Evolutionary conservation across 106 monocot genomes (phyloP), one percentile per base, ranked within the genome.

Genomic region (Apostasia ramifera): DNA sequence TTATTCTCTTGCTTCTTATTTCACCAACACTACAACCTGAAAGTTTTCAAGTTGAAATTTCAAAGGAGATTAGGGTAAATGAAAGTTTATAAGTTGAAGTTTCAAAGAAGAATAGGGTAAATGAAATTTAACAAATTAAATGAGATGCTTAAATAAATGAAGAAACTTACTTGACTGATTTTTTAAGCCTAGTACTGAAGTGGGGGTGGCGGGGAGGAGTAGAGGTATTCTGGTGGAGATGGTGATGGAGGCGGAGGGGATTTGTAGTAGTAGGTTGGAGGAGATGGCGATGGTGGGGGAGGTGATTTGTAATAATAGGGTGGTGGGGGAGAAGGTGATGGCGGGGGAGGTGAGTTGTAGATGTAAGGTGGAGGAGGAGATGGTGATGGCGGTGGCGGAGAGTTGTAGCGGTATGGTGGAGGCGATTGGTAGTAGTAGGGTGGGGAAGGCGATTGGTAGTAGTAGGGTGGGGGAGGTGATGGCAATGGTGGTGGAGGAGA

Each of bases 311-410:
- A 70, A 2, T 37, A 4, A 26, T 70, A 70, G 6, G 46, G 44
- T 0, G 13, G 46, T 0, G 70, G 68, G 4, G 53, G 68, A 11
- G 52, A 26, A 1, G n/a, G 11, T 0, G 44, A 9, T 0, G 70
- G 70, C 10, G 56, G 57, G 14, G 70, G 70, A 6, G 70, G 70
- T 0, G 70, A 58, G 5, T 47, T 66, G 48, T 66, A 74, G 13
- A 40, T 1, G 3, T 74, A 74, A 1, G 66, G 74, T 1, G 66
- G 66, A 2, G 74, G 66, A 2, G 74, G 66, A 26, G 66, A 49
- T 5, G 41, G 13, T 7, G 47, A 15, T 66, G 78, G 77, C 1
- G 77, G 77, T 11, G 78, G 71, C 13, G 75, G 60, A 7, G 76
- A 67, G 1, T 68, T 70, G 10, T 71, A 44, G 55, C 57, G 45